Evolutionary conservation across 2,329 filamentous ascomycete species (phyloP).

Genomic region (Colletotrichum nymphaeae): DNA sequence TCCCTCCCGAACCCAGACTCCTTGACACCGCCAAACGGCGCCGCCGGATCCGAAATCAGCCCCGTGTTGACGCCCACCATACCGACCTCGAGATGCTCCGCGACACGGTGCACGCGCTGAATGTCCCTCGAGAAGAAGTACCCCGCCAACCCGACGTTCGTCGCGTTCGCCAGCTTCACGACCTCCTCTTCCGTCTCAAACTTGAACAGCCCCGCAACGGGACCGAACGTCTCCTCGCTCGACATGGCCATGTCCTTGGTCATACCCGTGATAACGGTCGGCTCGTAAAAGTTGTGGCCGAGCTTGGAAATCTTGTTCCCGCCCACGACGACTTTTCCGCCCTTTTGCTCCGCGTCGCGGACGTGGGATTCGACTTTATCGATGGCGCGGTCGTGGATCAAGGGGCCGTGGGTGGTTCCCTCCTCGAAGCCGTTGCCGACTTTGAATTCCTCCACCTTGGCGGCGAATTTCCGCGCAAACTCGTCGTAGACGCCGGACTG

Average conservation of each 20-base stretch:
- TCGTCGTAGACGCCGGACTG: constrained; percentile 82
- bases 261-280: constrained; percentile 90
- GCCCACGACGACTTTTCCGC: constrained; percentile 79
- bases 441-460: constrained; percentile 79
- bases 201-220: constrained; percentile 88
- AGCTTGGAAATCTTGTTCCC: constrained; percentile 72
- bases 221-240: constrained; percentile 93
- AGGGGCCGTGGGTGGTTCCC: constrained; percentile 80
- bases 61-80: constrained; percentile 91
- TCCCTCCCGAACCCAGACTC: constrained; percentile 85
- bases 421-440: constrained; percentile 80
- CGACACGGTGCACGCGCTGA: constrained; percentile 69
- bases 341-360: constrained; percentile 80
- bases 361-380: constrained; percentile 85
- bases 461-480: constrained; percentile 76
- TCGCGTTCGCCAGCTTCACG: constrained; percentile 81
- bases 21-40: constrained; percentile 84
- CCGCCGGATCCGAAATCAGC: constrained; percentile 66
- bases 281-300: constrained; percentile 88
- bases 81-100: constrained; percentile 81
- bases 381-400: constrained; percentile 87
- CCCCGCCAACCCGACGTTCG: constrained; percentile 89
- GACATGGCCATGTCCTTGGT: constrained; percentile 86
- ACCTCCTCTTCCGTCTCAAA: constrained; percentile 93
- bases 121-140: constrained; percentile 87